A percentile compares a stretch with the other conserved stretches of the same genome.
phyloP scores from a whole-genome alignment of 2,329 filamentous ascomycete genomes.

The Calonectria hongkongensis region DNA sequence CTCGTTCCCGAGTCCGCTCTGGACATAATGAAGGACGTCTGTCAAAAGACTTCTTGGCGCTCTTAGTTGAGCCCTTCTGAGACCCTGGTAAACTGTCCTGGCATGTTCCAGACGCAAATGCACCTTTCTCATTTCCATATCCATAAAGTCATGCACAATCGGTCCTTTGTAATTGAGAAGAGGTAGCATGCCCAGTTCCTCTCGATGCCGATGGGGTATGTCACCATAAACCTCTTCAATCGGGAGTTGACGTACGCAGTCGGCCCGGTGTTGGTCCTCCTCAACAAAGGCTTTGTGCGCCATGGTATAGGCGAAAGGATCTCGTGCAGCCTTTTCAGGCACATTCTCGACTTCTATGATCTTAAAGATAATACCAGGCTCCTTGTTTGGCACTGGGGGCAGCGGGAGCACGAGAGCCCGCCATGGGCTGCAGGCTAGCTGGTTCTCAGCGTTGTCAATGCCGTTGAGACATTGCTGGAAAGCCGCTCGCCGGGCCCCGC shows the following conservation, averaged over 20 bases:
- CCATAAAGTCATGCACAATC: slow-evolving; percentile 45
- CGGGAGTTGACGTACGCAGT: slow-evolving; percentile 42
- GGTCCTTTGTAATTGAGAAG: slow-evolving; percentile 53
- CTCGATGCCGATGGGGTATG: slow-evolving; percentile 18
- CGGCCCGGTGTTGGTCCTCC: slow-evolving; percentile 47
- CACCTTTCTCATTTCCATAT: slow-evolving; percentile 51
- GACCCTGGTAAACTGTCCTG: slow-evolving; percentile 39
- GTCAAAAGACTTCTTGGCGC: slow-evolving; percentile 47
- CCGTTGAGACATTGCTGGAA: slow-evolving; percentile 65
- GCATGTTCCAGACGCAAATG: slow-evolving; percentile 41
- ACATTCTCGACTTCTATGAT: slow-evolving; percentile 46
- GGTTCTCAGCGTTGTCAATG: slow-evolving; percentile 63
- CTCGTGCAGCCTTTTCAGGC: slow-evolving; percentile 50
- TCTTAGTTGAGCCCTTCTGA: slow-evolving; percentile 42
- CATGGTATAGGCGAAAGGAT: slow-evolving; percentile 55
- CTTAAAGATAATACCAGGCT: slow-evolving; percentile 51
- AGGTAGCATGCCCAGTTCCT: slow-evolving; percentile 49
- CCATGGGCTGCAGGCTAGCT: slow-evolving; percentile 59
- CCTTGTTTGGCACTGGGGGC: slow-evolving; percentile 38
- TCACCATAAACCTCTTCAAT: slow-evolving; percentile 46
- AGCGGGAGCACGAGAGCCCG: slow-evolving; percentile 61
- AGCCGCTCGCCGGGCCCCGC: slow-evolving; percentile 66
- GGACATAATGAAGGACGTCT: slow-evolving; percentile 33
- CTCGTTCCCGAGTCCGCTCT: slow-evolving; percentile 37
- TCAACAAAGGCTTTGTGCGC: slow-evolving; percentile 49